Base-by-base conservation (phyloP, 2,329 filamentous ascomycete genomes). In the Colletotrichum chlorophyti region DNA sequence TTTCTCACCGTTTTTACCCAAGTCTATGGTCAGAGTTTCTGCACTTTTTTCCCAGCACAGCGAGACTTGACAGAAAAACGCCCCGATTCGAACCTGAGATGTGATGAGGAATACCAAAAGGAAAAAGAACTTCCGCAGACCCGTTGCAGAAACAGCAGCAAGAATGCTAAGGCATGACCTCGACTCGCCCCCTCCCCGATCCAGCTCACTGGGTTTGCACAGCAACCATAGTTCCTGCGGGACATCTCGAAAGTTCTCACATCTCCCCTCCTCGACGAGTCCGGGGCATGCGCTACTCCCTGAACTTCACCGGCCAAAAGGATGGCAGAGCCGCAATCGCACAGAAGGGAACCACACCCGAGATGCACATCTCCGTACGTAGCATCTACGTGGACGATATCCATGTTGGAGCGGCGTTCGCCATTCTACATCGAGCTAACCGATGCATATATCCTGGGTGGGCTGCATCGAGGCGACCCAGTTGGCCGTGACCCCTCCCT, bases 241-340 rank as follows among this genome's bases (percentile, higher is more conserved):
- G n/a, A n/a, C n/a, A n/a, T n/a, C n/a, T n/a, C n/a, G n/a, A n/a
- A n/a, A n/a, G n/a, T n/a, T n/a, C n/a, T n/a, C n/a, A n/a, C n/a
- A n/a, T n/a, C n/a, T n/a, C n/a, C n/a, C n/a, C n/a, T n/a, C n/a
- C n/a, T n/a, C n/a, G n/a, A n/a, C 29, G 6, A 5, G 24, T 29
- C 46, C n/a, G 50, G 53, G 53, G 53, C 1, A 31, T 51, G 15
- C 37, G 6, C 17, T 24, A 23, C 27, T 37, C 35, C 53, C 53
- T 4, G 37, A 43, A 35, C 3, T 24, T 21, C 6, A 12, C 34
- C 23, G 46, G 14, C 9, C 24, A 27, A 12, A 19, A 14, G n/a
- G 14, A 23, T n/a, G n/a, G 19, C 17, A n/a, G 43, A 29, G 17
- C 19, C 24, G 19, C 24, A 19, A 7, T 6, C 2, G 19, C 46